Base-by-base conservation (phyloP, 2,329 filamentous ascomycete genomes). In the Truncatella angustata region DNA sequence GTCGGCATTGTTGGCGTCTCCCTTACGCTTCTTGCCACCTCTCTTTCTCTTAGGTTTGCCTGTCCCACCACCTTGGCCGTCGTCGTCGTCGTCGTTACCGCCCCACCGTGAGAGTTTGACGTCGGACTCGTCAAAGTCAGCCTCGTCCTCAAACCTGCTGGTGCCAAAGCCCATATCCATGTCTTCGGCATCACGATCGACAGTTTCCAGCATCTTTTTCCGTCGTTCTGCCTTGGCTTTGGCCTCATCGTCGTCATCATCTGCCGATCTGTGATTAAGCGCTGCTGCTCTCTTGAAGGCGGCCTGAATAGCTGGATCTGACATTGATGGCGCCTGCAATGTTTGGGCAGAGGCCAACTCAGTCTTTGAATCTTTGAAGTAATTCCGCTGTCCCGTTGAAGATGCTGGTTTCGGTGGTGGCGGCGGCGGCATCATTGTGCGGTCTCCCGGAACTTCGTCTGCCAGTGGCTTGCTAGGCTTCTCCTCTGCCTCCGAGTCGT, bases 101-200 rank as follows among this genome's bases (percentile, higher is more conserved):
- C 76, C 81, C 77, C 89, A 90, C 62, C 83, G 73, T 35, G 82
- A 84, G 50, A 92, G 69, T 72, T 88, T 90, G 56, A 90, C 73
- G 59, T 80, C 84, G 39, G 75, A 77, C 66, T 72, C 74, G 20
- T 91, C 89, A 57, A 87, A 81, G 57, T 96, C 92, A 54, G 92
- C 92, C 46, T 92, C 91, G 63, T 97, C 94, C 50, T 90, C 91
- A 63, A 90, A 87, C 24, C 93, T 81, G 64, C 88, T 94, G 18
- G 86, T 90, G 30, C 94, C 94, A 64, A 99, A 97, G 54, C 92
- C 93, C 77, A 97, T 83, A 64, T 99, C 94, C 72, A 99, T 81
- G 70, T 99, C 93, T 52, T 93, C 86, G 44, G 91, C 84, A 66
- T 97, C 93, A 44, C 92, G 82, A 59, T 89, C 87, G 51, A 85